Conservation (phyloP, 495 filamentous ascomycete species). For the Tuber magnatum region DNA sequence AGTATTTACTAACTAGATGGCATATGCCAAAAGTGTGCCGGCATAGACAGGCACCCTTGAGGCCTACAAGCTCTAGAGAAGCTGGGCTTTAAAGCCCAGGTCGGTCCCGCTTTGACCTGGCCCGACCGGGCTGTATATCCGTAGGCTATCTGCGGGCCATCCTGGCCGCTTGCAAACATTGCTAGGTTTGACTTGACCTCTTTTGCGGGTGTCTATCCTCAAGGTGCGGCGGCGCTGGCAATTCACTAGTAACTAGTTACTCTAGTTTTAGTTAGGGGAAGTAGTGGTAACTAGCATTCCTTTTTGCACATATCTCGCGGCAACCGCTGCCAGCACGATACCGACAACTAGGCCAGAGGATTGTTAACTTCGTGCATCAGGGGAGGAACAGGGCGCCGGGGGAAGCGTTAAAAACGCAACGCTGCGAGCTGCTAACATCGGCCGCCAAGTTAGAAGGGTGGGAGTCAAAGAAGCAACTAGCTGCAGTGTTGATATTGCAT, state of each 20-base stretch:
- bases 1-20: neutral
- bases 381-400: neutral
- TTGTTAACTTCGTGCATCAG: neutral
- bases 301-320: neutral
- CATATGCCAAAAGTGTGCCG: neutral
- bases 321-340: neutral
- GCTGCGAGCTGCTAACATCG: neutral
- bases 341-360: neutral
- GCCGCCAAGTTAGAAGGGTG: neutral
- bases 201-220: neutral
- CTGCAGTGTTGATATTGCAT: neutral
- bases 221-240: neutral
- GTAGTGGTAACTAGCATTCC: neutral
- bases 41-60: neutral
- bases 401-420: neutral
- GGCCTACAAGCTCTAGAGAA: neutral
- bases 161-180: too few relatives aligned
- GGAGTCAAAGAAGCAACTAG: neutral
- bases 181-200: neutral
- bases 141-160: neutral
- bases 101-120: neutral
- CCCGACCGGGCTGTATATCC: neutral
- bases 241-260: neutral
- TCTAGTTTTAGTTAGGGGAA: neutral
- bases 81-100: neutral